phyloP scores from a whole-genome alignment of 768 basidiomycete genomes.

The Dendrothele bispora region DNA sequence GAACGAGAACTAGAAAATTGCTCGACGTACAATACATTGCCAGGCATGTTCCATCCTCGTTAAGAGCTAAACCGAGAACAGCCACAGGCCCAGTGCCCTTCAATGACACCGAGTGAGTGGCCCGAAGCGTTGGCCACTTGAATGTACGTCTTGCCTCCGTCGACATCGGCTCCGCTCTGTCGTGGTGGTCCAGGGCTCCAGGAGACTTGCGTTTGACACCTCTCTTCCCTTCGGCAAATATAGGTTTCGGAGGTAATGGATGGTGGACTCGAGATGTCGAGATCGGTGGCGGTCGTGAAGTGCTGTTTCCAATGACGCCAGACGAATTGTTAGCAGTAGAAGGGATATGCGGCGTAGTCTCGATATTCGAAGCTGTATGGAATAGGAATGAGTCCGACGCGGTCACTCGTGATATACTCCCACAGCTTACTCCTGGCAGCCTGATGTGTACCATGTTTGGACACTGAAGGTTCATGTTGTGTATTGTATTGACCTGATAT shows the following conservation, averaged over 20 bases:
- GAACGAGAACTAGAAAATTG: neutral
- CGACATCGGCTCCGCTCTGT: constrained; percentile 19
- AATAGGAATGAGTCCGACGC: too few relatives aligned
- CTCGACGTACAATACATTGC: constrained; percentile 56
- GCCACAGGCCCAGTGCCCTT: constrained; percentile 48
- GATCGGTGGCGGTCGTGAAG: neutral
- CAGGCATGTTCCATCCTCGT: constrained; percentile 52
- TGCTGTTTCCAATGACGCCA: too few relatives aligned
- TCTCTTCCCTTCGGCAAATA: constrained; percentile 5
- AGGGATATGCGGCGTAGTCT: too few relatives aligned
- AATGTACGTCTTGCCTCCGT: constrained; percentile 35
- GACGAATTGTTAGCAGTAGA: too few relatives aligned
- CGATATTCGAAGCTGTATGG: too few relatives aligned
- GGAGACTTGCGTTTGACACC: constrained; percentile 39
- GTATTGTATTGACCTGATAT: too few relatives aligned
- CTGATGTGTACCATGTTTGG: neutral
- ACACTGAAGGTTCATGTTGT: neutral
- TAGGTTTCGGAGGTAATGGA: constrained; percentile 33
- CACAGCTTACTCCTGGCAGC: too few relatives aligned
- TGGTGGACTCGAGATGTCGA: constrained; percentile 20
- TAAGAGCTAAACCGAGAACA: constrained; percentile 49
- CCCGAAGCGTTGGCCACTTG: constrained; percentile 50
- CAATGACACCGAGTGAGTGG: constrained; percentile 35
- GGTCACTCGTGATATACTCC: too few relatives aligned
- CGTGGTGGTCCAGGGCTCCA: neutral